These are phyloP conservation scores for Paraconiothyrium brasiliense DNA, from an alignment of 2,329 filamentous ascomycete species.

Conservation along the genomic window DNA sequence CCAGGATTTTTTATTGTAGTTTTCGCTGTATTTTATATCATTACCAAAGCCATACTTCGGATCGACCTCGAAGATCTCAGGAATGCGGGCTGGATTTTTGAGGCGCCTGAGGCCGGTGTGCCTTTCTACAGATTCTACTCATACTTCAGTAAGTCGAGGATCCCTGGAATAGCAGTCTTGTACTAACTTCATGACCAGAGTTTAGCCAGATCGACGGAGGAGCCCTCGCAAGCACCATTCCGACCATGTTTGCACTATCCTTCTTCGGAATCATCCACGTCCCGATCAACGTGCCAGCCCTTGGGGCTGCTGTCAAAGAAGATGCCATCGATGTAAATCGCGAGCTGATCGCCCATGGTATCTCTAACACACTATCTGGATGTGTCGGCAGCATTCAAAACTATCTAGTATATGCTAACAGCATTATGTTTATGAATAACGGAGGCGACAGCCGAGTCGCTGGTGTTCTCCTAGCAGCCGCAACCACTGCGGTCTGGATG, in stretches of 20 bases:
- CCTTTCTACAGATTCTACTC: slow-evolving; percentile 99
- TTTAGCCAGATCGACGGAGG: slow-evolving; percentile 83
- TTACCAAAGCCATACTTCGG: slow-evolving; percentile 74
- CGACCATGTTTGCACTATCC: slow-evolving; percentile 94
- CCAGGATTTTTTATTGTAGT: slow-evolving; percentile 86
- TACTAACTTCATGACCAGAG: slow-evolving; percentile 60
- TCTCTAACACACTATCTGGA: slow-evolving; percentile 92
- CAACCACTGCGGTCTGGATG: slow-evolving; percentile 83
- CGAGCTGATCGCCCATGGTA: slow-evolving; percentile 89
- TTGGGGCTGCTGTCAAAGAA: slow-evolving; percentile 89
- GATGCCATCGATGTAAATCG: slow-evolving; percentile 91
- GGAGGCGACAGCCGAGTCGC: slow-evolving; percentile 88
- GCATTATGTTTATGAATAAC: slow-evolving; percentile 93
- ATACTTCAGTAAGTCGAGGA: slow-evolving; percentile 77
- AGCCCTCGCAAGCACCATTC: slow-evolving; percentile 83
- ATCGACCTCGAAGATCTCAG: slow-evolving; percentile 75
- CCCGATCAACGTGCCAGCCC: slow-evolving; percentile 94
- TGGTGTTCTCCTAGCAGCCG: slow-evolving; percentile 81
- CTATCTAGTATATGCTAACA: slow-evolving; percentile 97
- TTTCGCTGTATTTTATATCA: slow-evolving; percentile 79
- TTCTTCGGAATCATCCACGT: slow-evolving; percentile 98
- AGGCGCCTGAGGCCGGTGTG: slow-evolving; percentile 81
- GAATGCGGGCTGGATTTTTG: slow-evolving; percentile 86
- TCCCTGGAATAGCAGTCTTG: background rate
- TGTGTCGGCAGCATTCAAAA: slow-evolving; percentile 91